Conservation (phyloP, 2,329 filamentous ascomycete species). For the Colletotrichum spinosum region DNA sequence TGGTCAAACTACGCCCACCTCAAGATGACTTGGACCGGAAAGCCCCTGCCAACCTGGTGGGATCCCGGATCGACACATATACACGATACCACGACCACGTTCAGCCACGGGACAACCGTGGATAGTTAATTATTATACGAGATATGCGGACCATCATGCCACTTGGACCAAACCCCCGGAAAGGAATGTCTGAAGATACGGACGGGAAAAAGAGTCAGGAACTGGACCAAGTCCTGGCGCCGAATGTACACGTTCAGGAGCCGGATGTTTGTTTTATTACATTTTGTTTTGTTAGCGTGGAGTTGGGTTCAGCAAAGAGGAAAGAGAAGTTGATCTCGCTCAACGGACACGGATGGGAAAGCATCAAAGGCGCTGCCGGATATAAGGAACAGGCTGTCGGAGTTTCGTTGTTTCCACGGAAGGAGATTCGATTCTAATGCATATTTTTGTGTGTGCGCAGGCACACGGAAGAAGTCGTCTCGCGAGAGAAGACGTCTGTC, state of each 20-base stretch:
- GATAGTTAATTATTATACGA: constrained; percentile 24
- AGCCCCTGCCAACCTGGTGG: too few species aligned
- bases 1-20: background rate
- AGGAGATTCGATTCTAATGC: constrained; percentile 26
- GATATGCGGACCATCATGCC: constrained; percentile 17
- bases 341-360: constrained; percentile 4
- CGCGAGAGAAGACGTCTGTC: constrained; percentile 3
- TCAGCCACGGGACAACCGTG: constrained; percentile 17
- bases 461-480: background rate
- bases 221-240: background rate
- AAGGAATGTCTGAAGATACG: constrained; percentile 1
- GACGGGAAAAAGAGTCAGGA: constrained; percentile 18
- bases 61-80: background rate
- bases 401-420: constrained; percentile 27
- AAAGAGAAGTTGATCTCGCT: constrained; percentile 6
- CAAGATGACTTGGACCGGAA: background rate
- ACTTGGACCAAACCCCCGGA: constrained; percentile 13
- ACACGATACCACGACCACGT: constrained; percentile 5
- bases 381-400: constrained; percentile 28
- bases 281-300: constrained; percentile 34
- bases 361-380: constrained; percentile 32
- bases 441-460: constrained; percentile 26
- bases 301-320: constrained; percentile 33
- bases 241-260: constrained; percentile 16
- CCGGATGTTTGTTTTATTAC: constrained; percentile 24